A percentile compares a stretch with the other conserved stretches of the same genome.
These are phyloP conservation scores for Hypoxylon subgilvum DNA, from an alignment of 495 filamentous ascomycete species.

Conservation along the genomic window DNA sequence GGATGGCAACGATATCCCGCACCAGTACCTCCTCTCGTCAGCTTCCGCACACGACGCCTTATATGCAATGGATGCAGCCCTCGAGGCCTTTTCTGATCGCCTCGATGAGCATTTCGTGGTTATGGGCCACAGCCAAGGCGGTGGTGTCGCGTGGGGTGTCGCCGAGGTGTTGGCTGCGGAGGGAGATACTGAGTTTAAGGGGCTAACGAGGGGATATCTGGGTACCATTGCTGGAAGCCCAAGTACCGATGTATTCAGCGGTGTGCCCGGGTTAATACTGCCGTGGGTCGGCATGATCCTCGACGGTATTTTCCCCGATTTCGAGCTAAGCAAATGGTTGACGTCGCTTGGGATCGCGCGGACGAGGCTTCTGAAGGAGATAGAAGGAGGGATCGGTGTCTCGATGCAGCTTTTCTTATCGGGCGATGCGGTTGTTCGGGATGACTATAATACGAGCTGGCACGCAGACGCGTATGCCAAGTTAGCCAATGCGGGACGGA, in stretches of 20 bases:
- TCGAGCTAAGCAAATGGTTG: conserved; percentile 37
- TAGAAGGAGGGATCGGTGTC: conserved; percentile 39
- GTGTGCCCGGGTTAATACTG: conserved; percentile 16
- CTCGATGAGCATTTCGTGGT: conserved; percentile 49
- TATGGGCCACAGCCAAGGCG: conserved; percentile 59
- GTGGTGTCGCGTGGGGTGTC: conserved; percentile 52
- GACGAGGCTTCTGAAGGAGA: conserved; percentile 40
- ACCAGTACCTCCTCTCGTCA: conserved; percentile 49
- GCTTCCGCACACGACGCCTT: conserved; percentile 52
- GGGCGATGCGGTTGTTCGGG: conserved; percentile 19
- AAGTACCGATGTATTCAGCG: conserved; percentile 39
- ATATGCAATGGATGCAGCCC: conserved; percentile 53
- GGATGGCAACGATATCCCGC: conserved; percentile 46
- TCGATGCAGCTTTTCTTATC: conserved; percentile 35
- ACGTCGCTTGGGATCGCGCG: conserved; percentile 39
- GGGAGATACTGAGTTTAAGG: not conserved
- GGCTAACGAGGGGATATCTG: conserved; percentile 46
- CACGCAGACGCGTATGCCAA: conserved; percentile 34
- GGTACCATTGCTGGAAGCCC: conserved; percentile 52
- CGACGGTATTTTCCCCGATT: conserved; percentile 15
- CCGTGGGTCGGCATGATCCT: conserved; percentile 27
- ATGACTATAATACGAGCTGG: conserved; percentile 25
- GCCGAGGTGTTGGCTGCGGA: conserved; percentile 47
- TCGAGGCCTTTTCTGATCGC: conserved; percentile 45
- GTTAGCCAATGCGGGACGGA: conserved; percentile 38